Conservation (phyloP, 2,329 filamentous ascomycete species). For the Pyrenophora graminea region DNA sequence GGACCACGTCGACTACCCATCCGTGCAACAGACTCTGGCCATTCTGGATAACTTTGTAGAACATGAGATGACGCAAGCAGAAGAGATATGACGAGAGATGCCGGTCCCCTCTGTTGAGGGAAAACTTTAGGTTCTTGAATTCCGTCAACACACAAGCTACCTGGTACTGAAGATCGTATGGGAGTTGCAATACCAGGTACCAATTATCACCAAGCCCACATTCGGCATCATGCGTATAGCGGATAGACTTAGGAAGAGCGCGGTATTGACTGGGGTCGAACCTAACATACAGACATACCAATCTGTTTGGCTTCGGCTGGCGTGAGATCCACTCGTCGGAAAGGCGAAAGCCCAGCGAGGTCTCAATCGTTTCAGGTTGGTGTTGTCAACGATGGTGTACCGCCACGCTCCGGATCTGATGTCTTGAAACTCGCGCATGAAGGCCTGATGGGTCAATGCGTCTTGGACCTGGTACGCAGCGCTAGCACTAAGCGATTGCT, state of each 20-base stretch:
- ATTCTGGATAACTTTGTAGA: constrained; percentile 60
- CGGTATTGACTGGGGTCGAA: constrained; percentile 35
- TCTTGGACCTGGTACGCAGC: constrained; percentile 35
- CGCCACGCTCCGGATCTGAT: constrained; percentile 47
- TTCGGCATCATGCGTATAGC: constrained; percentile 38
- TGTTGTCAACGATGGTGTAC: constrained; percentile 37
- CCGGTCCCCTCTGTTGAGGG: constrained; percentile 54
- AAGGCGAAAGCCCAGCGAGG: constrained; percentile 62
- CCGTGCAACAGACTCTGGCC: constrained; percentile 75
- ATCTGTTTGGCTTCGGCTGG: constrained; percentile 33
- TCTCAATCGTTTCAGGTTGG: constrained; percentile 44
- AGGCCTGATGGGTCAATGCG: constrained; percentile 15
- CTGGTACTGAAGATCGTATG: constrained; percentile 17
- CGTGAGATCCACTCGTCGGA: constrained; percentile 62
- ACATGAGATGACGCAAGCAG: constrained; percentile 44
- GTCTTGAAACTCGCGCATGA: constrained; percentile 19
- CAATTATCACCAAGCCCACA: constrained; percentile 33
- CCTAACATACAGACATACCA: constrained; percentile 53
- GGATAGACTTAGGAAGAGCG: constrained; percentile 44
- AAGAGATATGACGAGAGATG: constrained; percentile 57
- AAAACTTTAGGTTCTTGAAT: constrained; percentile 57
- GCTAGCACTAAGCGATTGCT: constrained; percentile 24
- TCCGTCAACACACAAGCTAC: constrained; percentile 16
- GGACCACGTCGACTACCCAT: constrained; percentile 74
- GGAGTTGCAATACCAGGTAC: constrained; percentile 46